Base-by-base conservation (phyloP, 1,139 yeast species). In the Pichia sp. region DNA sequence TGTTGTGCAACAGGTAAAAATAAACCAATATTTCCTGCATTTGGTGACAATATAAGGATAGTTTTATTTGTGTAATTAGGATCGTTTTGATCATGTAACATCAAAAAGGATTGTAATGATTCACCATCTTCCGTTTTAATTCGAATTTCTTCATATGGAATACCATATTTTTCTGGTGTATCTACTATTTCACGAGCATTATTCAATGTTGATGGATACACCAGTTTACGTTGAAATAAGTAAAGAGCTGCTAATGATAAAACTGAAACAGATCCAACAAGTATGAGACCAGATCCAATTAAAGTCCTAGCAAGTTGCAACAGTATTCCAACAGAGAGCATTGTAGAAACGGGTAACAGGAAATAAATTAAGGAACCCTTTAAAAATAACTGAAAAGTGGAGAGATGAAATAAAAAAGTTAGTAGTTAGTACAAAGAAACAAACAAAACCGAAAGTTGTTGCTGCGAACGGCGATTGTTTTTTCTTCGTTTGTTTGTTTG, bases 1-100 rank as follows among this genome's bases (percentile, higher is more conserved):
- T 83, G 66, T 43, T 82, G 73, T 1, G 86, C 95, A 7, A 89
- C 76, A 1, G 97, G 97, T 44, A 92, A 69, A 24, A 89, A 82
- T 61, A 87, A 92, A 32, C 98, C 98, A 47, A 92, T 92, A 62
- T 94, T 92, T 4, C 98, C 98, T 3, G 97, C 98, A 65, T 92
- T 92, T 4, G 98, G 98, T 37, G 89, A 82, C 46, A 89, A 71
- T 30, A 92, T 73, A 39, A 94, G 60, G 8, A 92, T 73, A 0
- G 98, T 90, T 51, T 83, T 82, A 54, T 77, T 73, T 30, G 70
- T 62, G 48, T 82, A 80, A 10, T 58, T 52, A 1, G 70, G 57
- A 5, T 65, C 56, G 12, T 58, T 58, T 3, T 62, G 54, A 54
- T 79, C 78, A 39, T 81, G 86, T 16, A 63, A 50, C 44, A 78